Percentiles rank a stretch among this genome's conserved stretches.
phyloP scores from a whole-genome alignment of 768 basidiomycete species.

The Trametes maxima region DNA sequence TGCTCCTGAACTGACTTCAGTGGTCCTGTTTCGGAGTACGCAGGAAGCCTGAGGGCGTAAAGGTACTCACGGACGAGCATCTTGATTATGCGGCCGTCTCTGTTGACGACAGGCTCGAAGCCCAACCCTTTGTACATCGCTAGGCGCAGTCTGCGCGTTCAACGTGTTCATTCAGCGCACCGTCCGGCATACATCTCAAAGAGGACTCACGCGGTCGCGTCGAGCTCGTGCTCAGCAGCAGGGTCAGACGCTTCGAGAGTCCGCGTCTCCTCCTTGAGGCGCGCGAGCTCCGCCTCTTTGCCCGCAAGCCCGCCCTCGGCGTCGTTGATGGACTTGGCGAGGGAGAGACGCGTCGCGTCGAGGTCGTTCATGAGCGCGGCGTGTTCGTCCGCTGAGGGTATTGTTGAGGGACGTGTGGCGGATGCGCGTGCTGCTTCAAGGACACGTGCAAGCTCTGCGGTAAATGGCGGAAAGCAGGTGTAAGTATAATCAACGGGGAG shows the following conservation, averaged over 20 bases:
- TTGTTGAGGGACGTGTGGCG: conserved; percentile 65
- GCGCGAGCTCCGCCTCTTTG: conserved; percentile 70
- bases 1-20: conserved; percentile 40
- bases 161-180: not conserved
- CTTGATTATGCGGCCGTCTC: conserved; percentile 51
- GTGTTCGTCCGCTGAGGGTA: conserved; percentile 70
- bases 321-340: conserved; percentile 77
- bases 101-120: conserved; percentile 65
- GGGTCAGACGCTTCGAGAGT: conserved; percentile 70
- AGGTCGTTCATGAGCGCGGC: conserved; percentile 62
- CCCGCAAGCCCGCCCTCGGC: conserved; percentile 63
- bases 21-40: not conserved
- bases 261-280: conserved; percentile 64
- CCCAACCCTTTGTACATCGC: conserved; percentile 72
- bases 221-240: conserved; percentile 71
- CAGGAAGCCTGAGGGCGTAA: not conserved
- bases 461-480: not conserved
- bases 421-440: conserved; percentile 73
- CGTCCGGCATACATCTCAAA: not conserved
- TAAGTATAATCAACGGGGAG: no score
- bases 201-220: conserved; percentile 61
- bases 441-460: conserved; percentile 59
- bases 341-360: conserved; percentile 60
- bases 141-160: conserved; percentile 57
- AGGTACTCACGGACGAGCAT: conserved; percentile 67